These are phyloP conservation scores for Citeromyces hawaiiensis DNA, from an alignment of 1,139 yeast genomes.

Conservation along the genomic window DNA sequence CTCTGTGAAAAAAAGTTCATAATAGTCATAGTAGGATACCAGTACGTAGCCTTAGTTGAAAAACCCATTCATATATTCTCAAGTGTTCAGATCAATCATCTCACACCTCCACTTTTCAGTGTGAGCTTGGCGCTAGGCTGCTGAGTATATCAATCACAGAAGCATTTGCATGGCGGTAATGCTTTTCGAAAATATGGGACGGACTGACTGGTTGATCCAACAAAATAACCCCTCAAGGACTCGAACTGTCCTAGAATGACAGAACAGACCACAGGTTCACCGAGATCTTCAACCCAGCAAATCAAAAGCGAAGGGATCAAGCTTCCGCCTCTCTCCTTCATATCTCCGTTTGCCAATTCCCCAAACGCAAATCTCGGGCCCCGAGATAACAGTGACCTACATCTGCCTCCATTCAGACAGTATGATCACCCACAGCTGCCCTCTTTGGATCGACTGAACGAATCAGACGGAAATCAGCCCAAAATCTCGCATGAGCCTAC, in stretches of 20 bases:
- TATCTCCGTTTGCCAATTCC: neutral
- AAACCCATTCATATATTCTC: too few species aligned
- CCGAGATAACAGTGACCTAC: neutral
- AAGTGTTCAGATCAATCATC: too few species aligned
- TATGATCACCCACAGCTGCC: neutral
- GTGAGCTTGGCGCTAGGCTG: too few species aligned
- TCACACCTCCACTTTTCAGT: too few species aligned
- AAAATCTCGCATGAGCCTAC: constrained; percentile 4
- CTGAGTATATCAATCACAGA: too few species aligned
- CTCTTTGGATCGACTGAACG: neutral
- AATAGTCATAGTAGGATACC: too few species aligned
- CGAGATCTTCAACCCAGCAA: neutral
- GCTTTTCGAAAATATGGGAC: too few species aligned
- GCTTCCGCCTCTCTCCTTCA: constrained; percentile 1
- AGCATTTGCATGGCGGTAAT: too few species aligned
- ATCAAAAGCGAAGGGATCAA: neutral
- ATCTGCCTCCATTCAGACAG: neutral
- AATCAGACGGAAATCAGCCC: neutral
- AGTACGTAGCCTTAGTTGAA: too few species aligned
- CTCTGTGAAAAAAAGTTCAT: too few species aligned
- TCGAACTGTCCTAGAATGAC: neutral
- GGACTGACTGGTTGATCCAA: too few species aligned
- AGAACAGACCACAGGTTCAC: neutral
- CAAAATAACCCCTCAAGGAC: neutral
- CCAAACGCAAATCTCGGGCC: neutral